Evolutionary conservation across 495 filamentous ascomycete genomes (phyloP).

Genomic region (Recurvomyces mirabilis): DNA sequence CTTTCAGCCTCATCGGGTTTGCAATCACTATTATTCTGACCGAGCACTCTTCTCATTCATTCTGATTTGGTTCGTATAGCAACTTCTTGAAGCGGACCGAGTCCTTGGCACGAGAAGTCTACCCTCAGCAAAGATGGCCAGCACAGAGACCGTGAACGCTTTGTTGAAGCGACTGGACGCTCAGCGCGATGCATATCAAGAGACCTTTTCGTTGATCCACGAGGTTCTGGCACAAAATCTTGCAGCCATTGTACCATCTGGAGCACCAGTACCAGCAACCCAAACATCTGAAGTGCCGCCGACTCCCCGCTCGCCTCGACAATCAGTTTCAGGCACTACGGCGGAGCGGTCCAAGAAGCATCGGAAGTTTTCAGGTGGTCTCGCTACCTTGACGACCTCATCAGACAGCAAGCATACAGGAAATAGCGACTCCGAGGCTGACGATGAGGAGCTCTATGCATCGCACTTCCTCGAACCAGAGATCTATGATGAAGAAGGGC

Average conservation of each 20-base stretch:
- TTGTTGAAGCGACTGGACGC: slow-evolving; percentile 14
- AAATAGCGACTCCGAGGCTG: slow-evolving; percentile 19
- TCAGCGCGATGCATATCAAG: slow-evolving; percentile 13
- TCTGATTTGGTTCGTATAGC: too few relatives aligned
- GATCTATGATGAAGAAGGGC: slow-evolving; percentile 21
- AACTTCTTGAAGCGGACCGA: too few relatives aligned
- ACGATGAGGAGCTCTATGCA: slow-evolving; percentile 26
- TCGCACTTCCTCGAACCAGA: slow-evolving; percentile 15
- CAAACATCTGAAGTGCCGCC: too few relatives aligned
- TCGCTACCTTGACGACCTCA: slow-evolving; percentile 7
- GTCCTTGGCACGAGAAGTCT: too few relatives aligned
- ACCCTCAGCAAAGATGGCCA: background rate
- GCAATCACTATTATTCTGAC: too few relatives aligned
- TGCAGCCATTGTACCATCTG: background rate
- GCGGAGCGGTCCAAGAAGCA: background rate
- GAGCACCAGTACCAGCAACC: background rate
- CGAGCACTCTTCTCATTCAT: too few relatives aligned
- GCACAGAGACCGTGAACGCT: background rate
- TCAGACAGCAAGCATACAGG: slow-evolving; percentile 10
- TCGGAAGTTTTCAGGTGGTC: background rate
- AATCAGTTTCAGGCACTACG: background rate
- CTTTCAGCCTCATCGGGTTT: too few relatives aligned
- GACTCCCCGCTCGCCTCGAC: slow-evolving; percentile 1
- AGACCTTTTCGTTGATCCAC: slow-evolving; percentile 13
- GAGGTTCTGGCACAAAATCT: slow-evolving; percentile 12